phyloP scores from a whole-genome alignment of 73 alveolate genomes.

The Uronychia binucleata region DNA sequence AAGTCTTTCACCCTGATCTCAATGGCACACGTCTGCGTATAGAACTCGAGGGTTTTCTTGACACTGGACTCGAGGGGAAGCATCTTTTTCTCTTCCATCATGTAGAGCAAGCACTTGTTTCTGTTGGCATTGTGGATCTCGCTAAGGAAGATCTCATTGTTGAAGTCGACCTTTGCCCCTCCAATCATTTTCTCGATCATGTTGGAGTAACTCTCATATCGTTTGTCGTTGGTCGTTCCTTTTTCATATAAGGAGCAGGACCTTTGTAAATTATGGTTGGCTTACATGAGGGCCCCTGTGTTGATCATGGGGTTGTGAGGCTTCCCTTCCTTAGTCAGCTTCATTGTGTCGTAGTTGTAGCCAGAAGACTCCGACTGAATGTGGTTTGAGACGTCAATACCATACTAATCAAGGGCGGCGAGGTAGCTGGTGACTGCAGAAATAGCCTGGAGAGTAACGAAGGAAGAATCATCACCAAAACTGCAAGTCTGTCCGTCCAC shows the following conservation, averaged over 20 bases:
- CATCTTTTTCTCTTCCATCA: neutral
- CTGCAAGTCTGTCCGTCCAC: constrained; percentile 3
- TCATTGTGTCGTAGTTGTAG: neutral
- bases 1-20: constrained; percentile 9
- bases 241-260: constrained; percentile 3
- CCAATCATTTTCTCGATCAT: constrained; percentile 12
- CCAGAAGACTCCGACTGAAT: constrained; percentile 42
- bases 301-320: constrained; percentile 39
- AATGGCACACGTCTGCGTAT: constrained; percentile 14
- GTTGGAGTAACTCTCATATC: neutral
- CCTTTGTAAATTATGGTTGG: too few species aligned
- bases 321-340: neutral
- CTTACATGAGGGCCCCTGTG: constrained; percentile 43
- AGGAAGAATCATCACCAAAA: neutral
- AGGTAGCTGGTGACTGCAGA: neutral
- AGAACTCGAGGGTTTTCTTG: constrained; percentile 14
- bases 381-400: constrained; percentile 32
- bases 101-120: neutral
- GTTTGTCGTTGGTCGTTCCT: neutral
- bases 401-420: constrained; percentile 9
- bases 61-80: neutral
- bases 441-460: constrained; percentile 2
- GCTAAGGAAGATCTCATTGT: constrained; percentile 3
- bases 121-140: neutral
- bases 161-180: constrained; percentile 9